A percentile compares a stretch with the other conserved stretches of the same genome.
Conservation (phyloP, 2,329 filamentous ascomycete species). For the Neofusicoccum laricinum region DNA sequence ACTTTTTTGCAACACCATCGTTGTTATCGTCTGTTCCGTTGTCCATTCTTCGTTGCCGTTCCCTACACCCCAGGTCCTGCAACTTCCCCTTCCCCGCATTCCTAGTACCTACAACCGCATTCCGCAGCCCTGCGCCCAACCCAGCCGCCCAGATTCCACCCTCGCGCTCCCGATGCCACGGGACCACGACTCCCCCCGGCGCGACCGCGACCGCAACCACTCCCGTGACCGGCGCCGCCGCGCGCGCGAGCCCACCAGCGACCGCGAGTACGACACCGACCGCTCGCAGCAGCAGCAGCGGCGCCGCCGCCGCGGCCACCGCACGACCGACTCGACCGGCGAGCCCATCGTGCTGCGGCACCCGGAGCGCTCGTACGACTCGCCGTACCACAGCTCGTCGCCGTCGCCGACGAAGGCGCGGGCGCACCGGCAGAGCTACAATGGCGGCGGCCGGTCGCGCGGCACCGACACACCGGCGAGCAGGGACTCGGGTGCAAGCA, state of each 20-base stretch:
- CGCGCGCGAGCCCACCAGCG: constrained; percentile 11
- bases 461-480: constrained; percentile 14
- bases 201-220: constrained; percentile 16
- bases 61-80: too few species aligned
- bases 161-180: constrained; percentile 17
- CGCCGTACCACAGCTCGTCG: constrained; percentile 9
- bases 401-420: constrained; percentile 4
- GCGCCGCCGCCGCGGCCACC: constrained; percentile 32
- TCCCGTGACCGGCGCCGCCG: constrained; percentile 18
- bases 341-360: neutral
- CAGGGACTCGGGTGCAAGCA: constrained; percentile 27
- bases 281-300: neutral
- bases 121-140: too few species aligned
- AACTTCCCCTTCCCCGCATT: too few species aligned
- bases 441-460: neutral
- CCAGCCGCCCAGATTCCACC: too few species aligned
- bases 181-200: constrained; percentile 22
- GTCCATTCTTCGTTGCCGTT: neutral
- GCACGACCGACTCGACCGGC: constrained; percentile 39
- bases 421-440: neutral
- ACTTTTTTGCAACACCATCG: neutral
- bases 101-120: too few species aligned
- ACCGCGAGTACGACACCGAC: constrained; percentile 22
- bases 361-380: constrained; percentile 15
- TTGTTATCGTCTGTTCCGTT: neutral